A percentile compares a stretch with the other conserved stretches of the same genome.
These are phyloP conservation scores for Penicillium rolfsii DNA, from an alignment of 2,329 filamentous ascomycete species.

Conservation along the genomic window DNA sequence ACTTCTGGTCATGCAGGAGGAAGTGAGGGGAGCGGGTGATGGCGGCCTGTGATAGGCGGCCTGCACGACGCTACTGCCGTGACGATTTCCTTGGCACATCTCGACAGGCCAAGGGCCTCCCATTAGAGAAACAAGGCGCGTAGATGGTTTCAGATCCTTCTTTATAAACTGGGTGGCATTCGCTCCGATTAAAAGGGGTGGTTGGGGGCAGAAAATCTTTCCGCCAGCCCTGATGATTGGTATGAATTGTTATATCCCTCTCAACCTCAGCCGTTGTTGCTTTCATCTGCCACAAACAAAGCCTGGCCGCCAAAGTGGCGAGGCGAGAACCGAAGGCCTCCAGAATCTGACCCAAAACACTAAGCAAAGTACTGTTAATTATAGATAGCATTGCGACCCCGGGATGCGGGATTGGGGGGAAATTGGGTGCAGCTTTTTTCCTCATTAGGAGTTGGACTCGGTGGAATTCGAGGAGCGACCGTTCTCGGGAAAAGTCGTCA, in stretches of 20 bases:
- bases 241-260: neutral
- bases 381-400: neutral
- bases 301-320: neutral
- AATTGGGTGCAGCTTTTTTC: neutral
- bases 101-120: neutral
- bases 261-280: neutral
- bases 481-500: neutral
- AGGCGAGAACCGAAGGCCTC: neutral
- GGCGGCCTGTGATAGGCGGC: slow-evolving; percentile 14
- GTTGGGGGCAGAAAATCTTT: neutral
- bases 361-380: neutral
- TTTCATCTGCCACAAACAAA: neutral
- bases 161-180: slow-evolving; percentile 1
- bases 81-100: slow-evolving; percentile 19
- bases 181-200: neutral
- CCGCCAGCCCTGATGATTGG: neutral
- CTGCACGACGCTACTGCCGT: slow-evolving; percentile 20
- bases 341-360: neutral
- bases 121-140: neutral
- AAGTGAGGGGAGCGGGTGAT: slow-evolving; percentile 17
- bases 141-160: neutral
- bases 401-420: neutral
- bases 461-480: neutral
- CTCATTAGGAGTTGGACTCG: neutral
- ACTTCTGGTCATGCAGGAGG: slow-evolving; percentile 15